Conservation (phyloP, 2,329 filamentous ascomycete species). For the Aspergillus alliaceus region DNA sequence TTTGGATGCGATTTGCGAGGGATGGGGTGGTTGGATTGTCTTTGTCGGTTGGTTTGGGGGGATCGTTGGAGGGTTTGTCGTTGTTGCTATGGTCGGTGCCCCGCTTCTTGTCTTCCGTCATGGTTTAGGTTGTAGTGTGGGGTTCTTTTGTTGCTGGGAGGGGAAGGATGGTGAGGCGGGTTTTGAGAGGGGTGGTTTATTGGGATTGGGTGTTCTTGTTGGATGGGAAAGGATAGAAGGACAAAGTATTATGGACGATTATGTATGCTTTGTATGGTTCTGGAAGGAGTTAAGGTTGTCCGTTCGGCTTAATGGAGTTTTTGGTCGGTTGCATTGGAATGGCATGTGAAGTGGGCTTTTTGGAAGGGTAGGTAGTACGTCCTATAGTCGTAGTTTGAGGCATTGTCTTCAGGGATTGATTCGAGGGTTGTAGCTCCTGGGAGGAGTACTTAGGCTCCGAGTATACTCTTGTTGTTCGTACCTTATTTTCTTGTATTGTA, state of each 20-base stretch:
- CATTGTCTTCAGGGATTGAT: not conserved
- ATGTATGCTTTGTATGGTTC: not conserved
- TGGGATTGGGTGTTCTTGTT: not conserved
- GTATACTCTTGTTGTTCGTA: too few relatives aligned
- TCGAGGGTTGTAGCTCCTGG: too few relatives aligned
- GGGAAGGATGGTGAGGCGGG: not conserved
- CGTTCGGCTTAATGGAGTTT: constrained; percentile 5
- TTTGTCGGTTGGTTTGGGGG: constrained; percentile 6
- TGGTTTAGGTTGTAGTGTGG: constrained; percentile 6
- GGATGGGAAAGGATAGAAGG: not conserved
- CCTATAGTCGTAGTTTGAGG: not conserved
- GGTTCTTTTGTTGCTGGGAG: not conserved
- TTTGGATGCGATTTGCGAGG: constrained; percentile 28
- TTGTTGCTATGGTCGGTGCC: constrained; percentile 12
- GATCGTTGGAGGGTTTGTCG: constrained; percentile 5
- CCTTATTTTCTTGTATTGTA: too few relatives aligned
- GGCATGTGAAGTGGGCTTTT: not conserved
- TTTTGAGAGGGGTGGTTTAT: not conserved
- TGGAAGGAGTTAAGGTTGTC: not conserved
- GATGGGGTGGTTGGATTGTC: constrained; percentile 20
- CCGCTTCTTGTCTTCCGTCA: constrained; percentile 23
- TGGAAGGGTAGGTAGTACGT: too few relatives aligned
- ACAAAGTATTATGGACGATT: not conserved
- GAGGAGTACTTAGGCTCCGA: too few relatives aligned
- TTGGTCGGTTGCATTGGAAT: not conserved